Evolutionary conservation across 371 early-diverging fungal genomes (phyloP), one percentile per base, ranked within the genome.

Genomic region (Batrachochytrium dendrobatidis): DNA sequence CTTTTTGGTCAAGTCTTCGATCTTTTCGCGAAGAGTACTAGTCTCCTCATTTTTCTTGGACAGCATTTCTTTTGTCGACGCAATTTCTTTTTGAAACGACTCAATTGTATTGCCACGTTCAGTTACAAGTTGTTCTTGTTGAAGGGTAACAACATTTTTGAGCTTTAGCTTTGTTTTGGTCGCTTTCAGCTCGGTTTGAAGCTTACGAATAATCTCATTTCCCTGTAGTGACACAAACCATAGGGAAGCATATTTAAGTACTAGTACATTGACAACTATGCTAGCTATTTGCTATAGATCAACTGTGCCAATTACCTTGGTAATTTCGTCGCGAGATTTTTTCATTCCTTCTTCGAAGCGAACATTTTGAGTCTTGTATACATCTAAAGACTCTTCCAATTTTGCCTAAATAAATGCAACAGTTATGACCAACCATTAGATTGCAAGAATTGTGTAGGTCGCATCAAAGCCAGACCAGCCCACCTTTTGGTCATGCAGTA

Each of bases 121-220:
- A 49, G 75, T 74, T 15, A 78, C 53, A 1, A 78, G 60, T 60
- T 72, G 71, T 35, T 78, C 78, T 62, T 78, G 78, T 59, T 78
- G 78, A 43, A 75, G 35, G 10, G 74, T 72, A 15, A 75, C 75
- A 3, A 71, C 65, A 53, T 72, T 76, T 58, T 79, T 81, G 30
- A 72, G 56, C 60, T 81, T 81, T n/a, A 72, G 49, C 55, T 79
- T 79, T 18, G 71, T 29, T 60, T 76, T 75, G 0, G 67, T 33
- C 1, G 63, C 26, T 45, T 73, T 75, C 26, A 73, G 46, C 28
- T 79, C 81, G 34, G 66, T 17, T 55, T 78, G 78, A 26, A 81
- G 57, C 35, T 60, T 59, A 17, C 76, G 68, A 54, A 78, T 78
- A 59, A 78, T 78, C 32, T 75, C 78, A 60, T 78, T 77, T 4